Percentiles rank a stretch among this genome's conserved stretches.
phyloP scores from a whole-genome alignment of 768 basidiomycete genomes.

The Naematelia aurantialba region DNA sequence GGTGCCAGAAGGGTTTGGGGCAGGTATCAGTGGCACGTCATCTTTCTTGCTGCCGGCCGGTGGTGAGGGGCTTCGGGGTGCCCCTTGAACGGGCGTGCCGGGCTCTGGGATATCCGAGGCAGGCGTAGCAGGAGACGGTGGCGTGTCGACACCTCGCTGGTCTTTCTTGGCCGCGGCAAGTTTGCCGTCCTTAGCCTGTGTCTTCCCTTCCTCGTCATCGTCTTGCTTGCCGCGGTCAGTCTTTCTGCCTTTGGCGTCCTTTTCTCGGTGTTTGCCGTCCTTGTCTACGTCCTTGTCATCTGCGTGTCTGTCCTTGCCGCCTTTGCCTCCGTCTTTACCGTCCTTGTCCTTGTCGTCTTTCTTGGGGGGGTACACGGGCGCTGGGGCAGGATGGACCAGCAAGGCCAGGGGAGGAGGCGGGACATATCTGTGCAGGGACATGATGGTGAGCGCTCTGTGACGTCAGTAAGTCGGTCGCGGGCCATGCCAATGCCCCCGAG shows the following conservation, averaged over 20 bases:
- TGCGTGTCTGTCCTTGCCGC: constrained; percentile 10
- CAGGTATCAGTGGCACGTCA: neutral
- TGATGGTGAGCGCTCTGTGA: constrained; percentile 6
- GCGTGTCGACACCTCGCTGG: neutral
- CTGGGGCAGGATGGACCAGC: constrained; percentile 34
- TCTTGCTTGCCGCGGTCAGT: constrained; percentile 9
- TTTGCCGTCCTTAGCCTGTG: constrained; percentile 5
- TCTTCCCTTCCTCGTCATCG: constrained; percentile 6
- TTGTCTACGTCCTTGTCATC: constrained; percentile 7
- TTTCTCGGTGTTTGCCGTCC: constrained; percentile 8
- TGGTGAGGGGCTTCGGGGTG: neutral
- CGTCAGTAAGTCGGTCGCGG: neutral
- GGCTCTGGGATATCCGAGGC: constrained; percentile 30
- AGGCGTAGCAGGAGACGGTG: constrained; percentile 17
- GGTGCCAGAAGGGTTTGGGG: constrained; percentile 2
- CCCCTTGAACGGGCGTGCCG: constrained; percentile 18
- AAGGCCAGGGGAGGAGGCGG: constrained; percentile 40
- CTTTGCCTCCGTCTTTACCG: constrained; percentile 7
- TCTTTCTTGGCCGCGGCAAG: neutral
- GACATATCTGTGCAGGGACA: constrained; percentile 39
- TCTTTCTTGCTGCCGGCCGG: neutral
- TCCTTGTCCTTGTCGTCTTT: constrained; percentile 16
- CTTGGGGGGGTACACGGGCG: constrained; percentile 17
- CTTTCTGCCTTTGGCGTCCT: constrained; percentile 5
- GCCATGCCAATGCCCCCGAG: neutral